A percentile compares a stretch with the other conserved stretches of the same genome.
Evolutionary conservation across 352 stramenopile genomes (phyloP).

Genomic region (Pseudoperonospora humuli): DNA sequence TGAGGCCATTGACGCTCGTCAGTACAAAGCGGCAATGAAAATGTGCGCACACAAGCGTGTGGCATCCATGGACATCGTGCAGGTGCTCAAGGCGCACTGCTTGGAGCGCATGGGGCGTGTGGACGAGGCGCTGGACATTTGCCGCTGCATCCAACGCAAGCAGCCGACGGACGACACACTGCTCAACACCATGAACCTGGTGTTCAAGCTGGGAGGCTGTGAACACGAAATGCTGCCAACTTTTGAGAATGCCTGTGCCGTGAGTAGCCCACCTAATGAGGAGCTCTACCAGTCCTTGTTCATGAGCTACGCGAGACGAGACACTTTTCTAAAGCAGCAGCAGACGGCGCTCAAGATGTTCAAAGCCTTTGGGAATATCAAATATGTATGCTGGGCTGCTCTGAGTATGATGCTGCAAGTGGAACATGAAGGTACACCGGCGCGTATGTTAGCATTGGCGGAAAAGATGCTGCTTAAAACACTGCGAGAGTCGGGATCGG

Average conservation of each 20-base stretch:
- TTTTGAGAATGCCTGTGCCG: constrained; percentile 60
- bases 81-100: constrained; percentile 80
- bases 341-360: constrained; percentile 85
- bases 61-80: constrained; percentile 65
- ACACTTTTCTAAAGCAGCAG: constrained; percentile 80
- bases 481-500: constrained; percentile 41
- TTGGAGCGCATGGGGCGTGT: constrained; percentile 63
- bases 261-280: constrained; percentile 42
- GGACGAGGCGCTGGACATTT: constrained; percentile 70
- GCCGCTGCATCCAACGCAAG: constrained; percentile 45
- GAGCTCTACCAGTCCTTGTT: constrained; percentile 73
- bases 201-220: constrained; percentile 63
- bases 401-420: constrained; percentile 83
- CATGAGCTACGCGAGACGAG: constrained; percentile 48
- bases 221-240: constrained; percentile 77
- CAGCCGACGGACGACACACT: constrained; percentile 77
- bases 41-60: constrained; percentile 76
- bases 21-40: constrained; percentile 83
- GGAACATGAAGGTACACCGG: constrained; percentile 45
- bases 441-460: constrained; percentile 69
- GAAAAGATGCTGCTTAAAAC: constrained; percentile 80
- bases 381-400: constrained; percentile 78
- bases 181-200: constrained; percentile 78
- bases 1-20: constrained; percentile 68
- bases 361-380: constrained; percentile 61